phyloP scores from a whole-genome alignment of 1,284 basidiomycete species.

The Somion occarium region DNA sequence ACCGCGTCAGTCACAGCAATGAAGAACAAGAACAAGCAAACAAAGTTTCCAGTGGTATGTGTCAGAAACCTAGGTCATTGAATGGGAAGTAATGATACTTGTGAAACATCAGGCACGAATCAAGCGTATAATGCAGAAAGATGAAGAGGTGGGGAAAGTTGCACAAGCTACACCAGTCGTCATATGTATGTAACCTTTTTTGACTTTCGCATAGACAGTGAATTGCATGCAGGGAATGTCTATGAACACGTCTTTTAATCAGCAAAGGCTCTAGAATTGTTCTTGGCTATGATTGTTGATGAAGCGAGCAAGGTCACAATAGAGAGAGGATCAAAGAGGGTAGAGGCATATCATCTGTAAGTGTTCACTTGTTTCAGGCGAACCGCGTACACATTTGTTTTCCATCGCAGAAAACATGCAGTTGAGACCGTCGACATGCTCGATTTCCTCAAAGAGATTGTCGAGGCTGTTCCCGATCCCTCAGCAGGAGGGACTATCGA shows the following conservation, averaged over 20 bases:
- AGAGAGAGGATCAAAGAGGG: conserved; percentile 81
- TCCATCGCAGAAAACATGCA: conserved; percentile 79
- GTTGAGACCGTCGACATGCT: conserved; percentile 87
- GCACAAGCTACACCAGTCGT: conserved; percentile 96
- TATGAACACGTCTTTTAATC: conserved; percentile 7
- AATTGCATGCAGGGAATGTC: background rate
- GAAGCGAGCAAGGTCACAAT: conserved; percentile 81
- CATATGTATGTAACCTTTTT: conserved; percentile 68
- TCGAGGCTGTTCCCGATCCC: conserved; percentile 87
- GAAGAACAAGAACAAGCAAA: conserved; percentile 85
- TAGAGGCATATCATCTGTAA: conserved; percentile 93
- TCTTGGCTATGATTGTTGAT: conserved; percentile 85
- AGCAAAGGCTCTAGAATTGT: conserved; percentile 97
- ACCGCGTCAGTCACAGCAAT: conserved; percentile 28
- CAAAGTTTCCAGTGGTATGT: conserved; percentile 77
- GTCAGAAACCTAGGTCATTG: background rate
- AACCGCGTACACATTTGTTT: conserved; percentile 1
- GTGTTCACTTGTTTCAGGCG: conserved; percentile 32
- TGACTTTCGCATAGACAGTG: conserved; percentile 7
- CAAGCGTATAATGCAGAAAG: conserved; percentile 99
- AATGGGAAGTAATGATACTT: background rate
- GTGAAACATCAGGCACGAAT: conserved; percentile 72
- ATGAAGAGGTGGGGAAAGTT: conserved; percentile 99
- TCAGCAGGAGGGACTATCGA: conserved; percentile 75
- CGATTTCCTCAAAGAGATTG: conserved; percentile 95